phyloP scores from a whole-genome alignment of 1,284 basidiomycete species.

The Sanguinoderma infundibulare region DNA sequence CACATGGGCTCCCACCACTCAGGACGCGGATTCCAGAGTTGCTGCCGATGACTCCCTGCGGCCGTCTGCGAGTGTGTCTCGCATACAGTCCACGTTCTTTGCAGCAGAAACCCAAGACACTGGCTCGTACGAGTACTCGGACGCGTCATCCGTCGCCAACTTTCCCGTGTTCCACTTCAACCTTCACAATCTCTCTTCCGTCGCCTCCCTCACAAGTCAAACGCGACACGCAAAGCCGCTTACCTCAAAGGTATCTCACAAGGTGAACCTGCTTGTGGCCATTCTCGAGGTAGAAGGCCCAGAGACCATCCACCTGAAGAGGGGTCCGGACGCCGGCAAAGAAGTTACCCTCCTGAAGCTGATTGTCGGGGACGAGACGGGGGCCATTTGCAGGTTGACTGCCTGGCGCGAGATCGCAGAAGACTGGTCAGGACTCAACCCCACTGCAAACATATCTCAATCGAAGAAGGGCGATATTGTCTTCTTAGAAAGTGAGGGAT shows the following conservation, averaged over 20 bases:
- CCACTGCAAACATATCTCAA: conserved; percentile 31
- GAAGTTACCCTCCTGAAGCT: conserved; percentile 68
- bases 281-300: conserved; percentile 77
- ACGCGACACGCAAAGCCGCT: conserved; percentile 19
- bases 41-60: conserved; percentile 14
- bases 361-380: conserved; percentile 70
- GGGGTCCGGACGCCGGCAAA: conserved; percentile 66
- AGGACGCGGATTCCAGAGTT: conserved; percentile 18
- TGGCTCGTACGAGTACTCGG: conserved; percentile 56
- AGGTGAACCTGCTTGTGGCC: conserved; percentile 62
- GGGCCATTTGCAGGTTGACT: conserved; percentile 66
- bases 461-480: conserved; percentile 73
- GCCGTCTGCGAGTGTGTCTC: conserved; percentile 29
- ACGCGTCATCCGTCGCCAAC: conserved; percentile 65
- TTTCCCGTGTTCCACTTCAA: conserved; percentile 74
- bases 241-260: conserved; percentile 36
- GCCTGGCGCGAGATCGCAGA: conserved; percentile 79
- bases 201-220: conserved; percentile 42
- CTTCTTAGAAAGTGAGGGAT: conserved; percentile 60
- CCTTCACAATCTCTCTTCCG: conserved; percentile 55
- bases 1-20: conserved; percentile 59
- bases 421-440: conserved; percentile 53
- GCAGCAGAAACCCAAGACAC: conserved; percentile 52
- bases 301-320: conserved; percentile 64
- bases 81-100: conserved; percentile 28